Evolutionary conservation across 1,284 basidiomycete genomes (phyloP).

Genomic region (Boletellus deceptivus): DNA sequence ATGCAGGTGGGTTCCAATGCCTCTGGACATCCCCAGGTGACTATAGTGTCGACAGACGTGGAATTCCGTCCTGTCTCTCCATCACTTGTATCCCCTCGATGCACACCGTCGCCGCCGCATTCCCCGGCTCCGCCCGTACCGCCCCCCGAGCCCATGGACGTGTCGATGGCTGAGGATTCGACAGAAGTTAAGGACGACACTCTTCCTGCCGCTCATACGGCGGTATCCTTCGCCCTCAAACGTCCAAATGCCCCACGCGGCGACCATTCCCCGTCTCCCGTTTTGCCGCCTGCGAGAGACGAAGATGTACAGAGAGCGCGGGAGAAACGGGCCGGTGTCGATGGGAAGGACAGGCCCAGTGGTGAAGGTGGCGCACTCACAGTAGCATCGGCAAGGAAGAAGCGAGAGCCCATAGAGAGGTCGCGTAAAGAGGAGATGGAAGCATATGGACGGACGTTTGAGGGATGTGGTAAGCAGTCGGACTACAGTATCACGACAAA

Average conservation of each 20-base stretch:
- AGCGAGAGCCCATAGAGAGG: conserved; percentile 44
- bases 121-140: conserved; percentile 41
- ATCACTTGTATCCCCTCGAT: conserved; percentile 22
- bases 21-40: neutral
- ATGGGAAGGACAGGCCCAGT: conserved; percentile 4
- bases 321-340: conserved; percentile 30
- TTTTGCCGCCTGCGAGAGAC: conserved; percentile 30
- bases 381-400: conserved; percentile 19
- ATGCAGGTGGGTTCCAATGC: conserved; percentile 11
- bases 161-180: conserved; percentile 25
- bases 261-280: conserved; percentile 43
- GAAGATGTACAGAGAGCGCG: conserved; percentile 21
- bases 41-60: conserved; percentile 7
- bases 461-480: conserved; percentile 74
- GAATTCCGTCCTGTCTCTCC: conserved; percentile 23
- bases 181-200: conserved; percentile 27
- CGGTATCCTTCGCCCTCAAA: conserved; percentile 25
- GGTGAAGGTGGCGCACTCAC: conserved; percentile 7
- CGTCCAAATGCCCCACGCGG: conserved; percentile 46
- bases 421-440: conserved; percentile 63
- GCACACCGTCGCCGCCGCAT: conserved; percentile 29
- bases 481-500: conserved; percentile 84
- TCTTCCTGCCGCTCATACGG: conserved; percentile 36
- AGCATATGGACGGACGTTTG: conserved; percentile 66
- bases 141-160: conserved; percentile 40